Evolutionary conservation across 305 asterid species (phyloP).

Genomic region (Caryopteris hybrid): DNA sequence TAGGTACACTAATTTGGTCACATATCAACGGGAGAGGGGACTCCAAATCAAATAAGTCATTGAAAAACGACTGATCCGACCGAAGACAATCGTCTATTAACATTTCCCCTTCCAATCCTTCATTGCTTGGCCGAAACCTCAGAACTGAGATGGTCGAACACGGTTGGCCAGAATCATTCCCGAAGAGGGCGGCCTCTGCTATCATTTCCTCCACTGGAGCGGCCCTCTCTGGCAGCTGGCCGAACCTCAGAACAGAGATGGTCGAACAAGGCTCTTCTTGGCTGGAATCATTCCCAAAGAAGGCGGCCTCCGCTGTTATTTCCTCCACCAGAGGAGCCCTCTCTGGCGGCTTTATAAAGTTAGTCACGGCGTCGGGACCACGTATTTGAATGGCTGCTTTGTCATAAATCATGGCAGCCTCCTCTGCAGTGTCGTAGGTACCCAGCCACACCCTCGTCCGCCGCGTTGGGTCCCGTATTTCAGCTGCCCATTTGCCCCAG

Average conservation of each 20-base stretch:
- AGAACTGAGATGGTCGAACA: conserved; percentile 62
- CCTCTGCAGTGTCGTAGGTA: conserved; percentile 68
- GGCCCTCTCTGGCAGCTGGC: conserved; percentile 39
- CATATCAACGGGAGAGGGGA: conserved; percentile 38
- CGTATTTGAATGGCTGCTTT: conserved; percentile 52
- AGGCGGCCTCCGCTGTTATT: neutral
- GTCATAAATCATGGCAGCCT: conserved; percentile 71
- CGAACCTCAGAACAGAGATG: conserved; percentile 41
- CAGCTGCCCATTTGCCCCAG: conserved; percentile 97
- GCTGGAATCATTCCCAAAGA: conserved; percentile 31
- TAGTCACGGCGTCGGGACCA: conserved; percentile 52
- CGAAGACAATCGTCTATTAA: conserved; percentile 26
- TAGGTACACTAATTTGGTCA: conserved; percentile 9
- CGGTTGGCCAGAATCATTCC: conserved; percentile 32
- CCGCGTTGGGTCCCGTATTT: conserved; percentile 65
- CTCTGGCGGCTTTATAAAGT: conserved; percentile 45
- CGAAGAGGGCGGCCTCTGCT: neutral
- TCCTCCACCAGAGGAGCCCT: too few species aligned
- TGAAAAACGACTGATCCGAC: conserved; percentile 35
- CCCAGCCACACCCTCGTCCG: conserved; percentile 69
- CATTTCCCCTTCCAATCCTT: neutral
- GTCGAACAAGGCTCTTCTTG: conserved; percentile 49
- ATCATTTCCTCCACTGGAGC: neutral
- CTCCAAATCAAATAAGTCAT: conserved; percentile 33
- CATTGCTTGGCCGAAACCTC: neutral